phyloP scores from a whole-genome alignment of 306 rosid species.

The Bauhinia variegata region DNA sequence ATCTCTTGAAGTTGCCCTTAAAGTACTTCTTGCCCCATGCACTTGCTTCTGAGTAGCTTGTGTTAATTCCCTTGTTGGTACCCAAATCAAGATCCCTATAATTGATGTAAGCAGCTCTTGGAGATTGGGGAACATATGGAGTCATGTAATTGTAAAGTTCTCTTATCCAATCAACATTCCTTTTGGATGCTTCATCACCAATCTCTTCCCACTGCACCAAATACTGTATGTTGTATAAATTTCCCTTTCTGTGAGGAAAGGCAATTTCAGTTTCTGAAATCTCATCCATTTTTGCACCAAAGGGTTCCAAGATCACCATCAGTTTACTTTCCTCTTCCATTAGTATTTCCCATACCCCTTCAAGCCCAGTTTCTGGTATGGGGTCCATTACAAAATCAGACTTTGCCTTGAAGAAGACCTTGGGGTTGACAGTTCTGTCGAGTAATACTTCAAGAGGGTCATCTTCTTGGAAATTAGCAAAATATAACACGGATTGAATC shows the following conservation, averaged over 20 bases:
- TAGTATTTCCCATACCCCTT: constrained; percentile 59
- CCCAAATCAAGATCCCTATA: constrained; percentile 60
- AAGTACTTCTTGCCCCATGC: constrained; percentile 45
- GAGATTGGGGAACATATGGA: constrained; percentile 44
- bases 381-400: constrained; percentile 64
- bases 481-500: constrained; percentile 51
- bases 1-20: constrained; percentile 19
- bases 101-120: constrained; percentile 54
- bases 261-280: constrained; percentile 54
- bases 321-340: constrained; percentile 36
- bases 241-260: constrained; percentile 69
- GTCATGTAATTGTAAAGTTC: constrained; percentile 49
- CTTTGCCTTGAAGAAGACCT: constrained; percentile 61
- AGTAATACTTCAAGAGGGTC: constrained; percentile 50
- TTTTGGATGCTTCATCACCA: constrained; percentile 26
- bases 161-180: constrained; percentile 53
- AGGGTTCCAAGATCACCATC: constrained; percentile 57
- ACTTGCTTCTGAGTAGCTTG: constrained; percentile 41
- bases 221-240: constrained; percentile 54
- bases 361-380: constrained; percentile 44
- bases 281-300: constrained; percentile 62
- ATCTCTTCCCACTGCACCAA: constrained; percentile 35
- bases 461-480: constrained; percentile 40
- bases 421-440: constrained; percentile 36
- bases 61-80: constrained; percentile 41